These are phyloP conservation scores for Exophiala xenobiotica DNA, from an alignment of 2,329 filamentous ascomycete species.

Conservation along the genomic window DNA sequence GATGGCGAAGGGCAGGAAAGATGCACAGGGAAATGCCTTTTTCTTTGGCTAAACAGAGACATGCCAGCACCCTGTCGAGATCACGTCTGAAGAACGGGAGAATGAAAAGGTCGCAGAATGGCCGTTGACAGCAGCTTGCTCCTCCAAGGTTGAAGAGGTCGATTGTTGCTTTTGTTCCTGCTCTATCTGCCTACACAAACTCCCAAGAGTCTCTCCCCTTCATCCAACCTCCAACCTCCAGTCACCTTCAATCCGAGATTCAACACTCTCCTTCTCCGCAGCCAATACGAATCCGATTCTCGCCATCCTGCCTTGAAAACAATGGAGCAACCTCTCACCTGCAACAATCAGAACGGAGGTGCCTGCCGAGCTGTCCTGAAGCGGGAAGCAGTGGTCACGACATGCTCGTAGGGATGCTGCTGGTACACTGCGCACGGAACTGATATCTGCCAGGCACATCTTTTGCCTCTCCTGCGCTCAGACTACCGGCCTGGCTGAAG, in stretches of 20 bases:
- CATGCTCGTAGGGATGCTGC: slow-evolving; percentile 66
- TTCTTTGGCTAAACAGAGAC: slow-evolving; percentile 61
- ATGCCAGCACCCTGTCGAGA: not conserved
- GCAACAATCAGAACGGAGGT: slow-evolving; percentile 63
- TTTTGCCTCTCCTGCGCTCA: slow-evolving; percentile 78
- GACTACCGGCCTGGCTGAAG: slow-evolving; percentile 59
- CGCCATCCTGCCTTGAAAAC: slow-evolving; percentile 56
- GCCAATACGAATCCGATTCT: no score
- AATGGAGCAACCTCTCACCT: slow-evolving; percentile 77
- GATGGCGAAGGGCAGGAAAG: slow-evolving; percentile 70
- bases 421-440: not conserved
- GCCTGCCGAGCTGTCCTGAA: slow-evolving; percentile 70
- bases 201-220: no score
- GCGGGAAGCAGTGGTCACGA: slow-evolving; percentile 77
- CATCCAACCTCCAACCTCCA: no score
- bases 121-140: no score
- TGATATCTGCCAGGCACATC: slow-evolving; percentile 63
- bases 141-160: no score
- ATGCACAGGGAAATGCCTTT: slow-evolving; percentile 86
- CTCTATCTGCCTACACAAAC: no score
- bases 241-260: no score
- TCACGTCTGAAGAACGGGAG: no score
- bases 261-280: not conserved
- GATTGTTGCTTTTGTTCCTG: no score
- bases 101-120: no score